These are phyloP conservation scores for Colletotrichum sp. DNA, from an alignment of 2,329 filamentous ascomycete species.

Conservation along the genomic window DNA sequence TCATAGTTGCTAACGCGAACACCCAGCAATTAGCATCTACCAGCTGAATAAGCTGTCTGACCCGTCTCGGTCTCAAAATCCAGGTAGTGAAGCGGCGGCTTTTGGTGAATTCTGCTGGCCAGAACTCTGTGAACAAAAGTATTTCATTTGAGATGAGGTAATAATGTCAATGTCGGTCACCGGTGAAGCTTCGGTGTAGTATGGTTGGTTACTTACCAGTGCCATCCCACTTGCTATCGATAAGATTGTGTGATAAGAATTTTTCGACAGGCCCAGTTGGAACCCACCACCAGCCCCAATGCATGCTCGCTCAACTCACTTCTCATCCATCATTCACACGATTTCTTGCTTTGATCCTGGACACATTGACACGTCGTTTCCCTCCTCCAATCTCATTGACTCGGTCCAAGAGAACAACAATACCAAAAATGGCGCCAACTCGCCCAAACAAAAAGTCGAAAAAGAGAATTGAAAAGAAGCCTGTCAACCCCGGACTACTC, in stretches of 20 bases:
- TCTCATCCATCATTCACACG: background rate
- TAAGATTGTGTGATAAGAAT: constrained; percentile 21
- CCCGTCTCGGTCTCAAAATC: background rate
- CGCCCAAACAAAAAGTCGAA: constrained; percentile 43
- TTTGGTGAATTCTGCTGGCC: background rate
- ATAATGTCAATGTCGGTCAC: background rate
- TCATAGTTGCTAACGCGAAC: background rate
- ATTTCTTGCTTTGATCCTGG: background rate
- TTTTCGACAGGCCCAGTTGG: background rate
- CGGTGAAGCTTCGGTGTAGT: background rate
- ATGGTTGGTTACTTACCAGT: background rate
- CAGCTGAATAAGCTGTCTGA: background rate
- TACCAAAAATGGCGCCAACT: constrained; percentile 42
- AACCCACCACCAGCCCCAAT: background rate
- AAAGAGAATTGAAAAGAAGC: constrained; percentile 31
- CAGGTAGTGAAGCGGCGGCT: background rate
- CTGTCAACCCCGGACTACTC: constrained; percentile 29
- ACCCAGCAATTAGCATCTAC: background rate
- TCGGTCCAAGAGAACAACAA: background rate
- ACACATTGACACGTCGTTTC: background rate
- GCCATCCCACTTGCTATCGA: constrained; percentile 11
- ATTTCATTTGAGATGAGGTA: background rate
- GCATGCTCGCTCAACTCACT: background rate
- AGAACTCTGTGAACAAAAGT: background rate
- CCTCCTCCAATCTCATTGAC: background rate